Base-by-base conservation (phyloP, 2,329 filamentous ascomycete genomes). In the Stagonosporopsis tanaceti region DNA sequence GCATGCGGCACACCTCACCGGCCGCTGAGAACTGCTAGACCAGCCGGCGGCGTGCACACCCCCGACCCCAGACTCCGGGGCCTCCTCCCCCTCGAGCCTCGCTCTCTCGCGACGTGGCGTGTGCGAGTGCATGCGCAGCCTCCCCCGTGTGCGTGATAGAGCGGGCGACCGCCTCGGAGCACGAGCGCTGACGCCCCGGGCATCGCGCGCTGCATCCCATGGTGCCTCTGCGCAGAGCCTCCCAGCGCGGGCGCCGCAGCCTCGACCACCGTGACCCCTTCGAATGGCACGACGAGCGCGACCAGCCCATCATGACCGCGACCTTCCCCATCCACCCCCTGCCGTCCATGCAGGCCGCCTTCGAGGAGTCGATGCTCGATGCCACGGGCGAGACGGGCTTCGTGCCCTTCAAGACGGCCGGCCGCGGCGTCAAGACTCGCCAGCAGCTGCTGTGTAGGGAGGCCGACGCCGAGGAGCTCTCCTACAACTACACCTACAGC, bases 341-440 rank as follows among this genome's bases (percentile, higher is more conserved):
- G 48, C 79, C 85, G 15, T 84, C 85, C 28, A 90, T 95, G 86
- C 92, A 95, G 74, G 86, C 84, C 60, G 90, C 92, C 60, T 95
- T 96, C 73, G 88, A 90, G 66, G 92, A 95, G 77, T 94, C 91
- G 2, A 86, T 95, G 65, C 79, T 87, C 55, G 92, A 95, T 70
- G 88, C 88, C 82, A 71, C 77, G 83, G 56, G 73, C 60, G 70
- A 75, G 62, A 73, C 69, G 2, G 67, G 66, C 59, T 67, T 65
- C 61, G 59, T 71, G 46, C 64, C 71, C 62, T 72, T 70, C 60
- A 80, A 79, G 46, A 80, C 62, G 40, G 80, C 54, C 76, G 84
- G 73, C 41, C 68, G 67, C 50, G 66, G 62, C 50, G 61, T 75
- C 45, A 75, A 77, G 60, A 61, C 66, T 12, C 68, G 74, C 25